Base-by-base conservation (phyloP, 1,284 basidiomycete genomes). In the Taiwanofungus camphoratus region DNA sequence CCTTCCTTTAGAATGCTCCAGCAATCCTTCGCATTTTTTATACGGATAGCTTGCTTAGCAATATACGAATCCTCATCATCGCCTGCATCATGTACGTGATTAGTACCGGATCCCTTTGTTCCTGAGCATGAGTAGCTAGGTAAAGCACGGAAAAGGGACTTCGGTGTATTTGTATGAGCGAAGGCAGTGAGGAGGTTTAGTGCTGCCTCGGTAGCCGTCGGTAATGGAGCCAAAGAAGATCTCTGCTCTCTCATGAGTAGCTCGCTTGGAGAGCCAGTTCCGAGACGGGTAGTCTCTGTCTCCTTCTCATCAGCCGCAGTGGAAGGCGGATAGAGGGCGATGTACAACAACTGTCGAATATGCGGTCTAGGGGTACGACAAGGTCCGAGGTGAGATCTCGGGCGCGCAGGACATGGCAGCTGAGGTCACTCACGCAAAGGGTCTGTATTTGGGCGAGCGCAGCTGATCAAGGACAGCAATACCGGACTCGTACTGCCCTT, bases 401-500 rank as follows among this genome's bases (percentile, higher is more conserved):
- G n/a, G n/a, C n/a, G n/a, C n/a, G n/a, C n/a, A n/a, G n/a, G n/a
- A n/a, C n/a, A n/a, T n/a, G n/a, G n/a, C n/a, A n/a, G n/a, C n/a
- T n/a, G n/a, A n/a, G n/a, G n/a, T 39, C 36, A 42, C 80, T 58
- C 56, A 82, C 82, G 64, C 53, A 3, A 73, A 68, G 8, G 81
- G 82, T 39, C 59, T 74, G 58, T 69, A 70, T 18, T 67, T 62
- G n/a, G 70, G 55, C 3, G 74, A 74, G 40, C 79, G 75, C 4
- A 86, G 60, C 44, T 80, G 76, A 46, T 77, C 74, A 0, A 87
- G 68, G 15, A 74, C 59, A 8, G 68, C 62, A 20, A 85, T 78
- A 1, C 77, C 84, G 6, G 74, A 67, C 49, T 82, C 75, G 50
- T 82, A 85, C 49, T 86, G 81, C 15, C 77, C 77, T 57, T 87